Evolutionary conservation across 139 green algal species (phyloP).

Genomic region (Micractinium conductrix): DNA sequence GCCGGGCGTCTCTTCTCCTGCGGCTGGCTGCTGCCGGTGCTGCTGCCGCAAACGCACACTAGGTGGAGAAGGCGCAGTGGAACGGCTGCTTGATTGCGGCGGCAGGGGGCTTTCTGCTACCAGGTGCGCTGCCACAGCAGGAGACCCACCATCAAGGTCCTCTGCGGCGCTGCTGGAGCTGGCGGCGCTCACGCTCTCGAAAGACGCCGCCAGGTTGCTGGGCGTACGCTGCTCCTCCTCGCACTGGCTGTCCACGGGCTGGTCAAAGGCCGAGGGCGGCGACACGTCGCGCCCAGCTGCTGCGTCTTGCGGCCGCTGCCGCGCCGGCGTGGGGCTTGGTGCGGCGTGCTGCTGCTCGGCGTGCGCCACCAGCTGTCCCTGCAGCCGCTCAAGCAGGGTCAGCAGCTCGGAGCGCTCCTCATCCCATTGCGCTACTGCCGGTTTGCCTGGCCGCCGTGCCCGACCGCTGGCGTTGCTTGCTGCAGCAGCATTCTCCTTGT

Average conservation of each 20-base stretch:
- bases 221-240: too few species aligned
- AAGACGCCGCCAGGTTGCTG: too few species aligned
- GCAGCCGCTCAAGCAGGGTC: slow-evolving; percentile 26
- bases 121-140: background rate
- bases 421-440: slow-evolving; percentile 14
- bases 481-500: slow-evolving; percentile 23
- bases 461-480: background rate
- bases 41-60: background rate
- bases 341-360: slow-evolving; percentile 8
- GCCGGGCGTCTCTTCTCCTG: background rate
- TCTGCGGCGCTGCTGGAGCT: too few species aligned
- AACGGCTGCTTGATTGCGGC: background rate
- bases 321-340: background rate
- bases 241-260: too few species aligned
- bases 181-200: too few species aligned
- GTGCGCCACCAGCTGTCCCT: slow-evolving; percentile 16
- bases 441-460: background rate
- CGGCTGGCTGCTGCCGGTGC: background rate
- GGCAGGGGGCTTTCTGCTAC: background rate
- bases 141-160: background rate
- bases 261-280: too few species aligned
- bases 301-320: background rate
- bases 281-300: too few species aligned
- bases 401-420: slow-evolving; percentile 33
- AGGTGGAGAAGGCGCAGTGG: background rate